Base-by-base conservation (phyloP, 148 eudicot genomes). In the Dysphania ambrosioides region DNA sequence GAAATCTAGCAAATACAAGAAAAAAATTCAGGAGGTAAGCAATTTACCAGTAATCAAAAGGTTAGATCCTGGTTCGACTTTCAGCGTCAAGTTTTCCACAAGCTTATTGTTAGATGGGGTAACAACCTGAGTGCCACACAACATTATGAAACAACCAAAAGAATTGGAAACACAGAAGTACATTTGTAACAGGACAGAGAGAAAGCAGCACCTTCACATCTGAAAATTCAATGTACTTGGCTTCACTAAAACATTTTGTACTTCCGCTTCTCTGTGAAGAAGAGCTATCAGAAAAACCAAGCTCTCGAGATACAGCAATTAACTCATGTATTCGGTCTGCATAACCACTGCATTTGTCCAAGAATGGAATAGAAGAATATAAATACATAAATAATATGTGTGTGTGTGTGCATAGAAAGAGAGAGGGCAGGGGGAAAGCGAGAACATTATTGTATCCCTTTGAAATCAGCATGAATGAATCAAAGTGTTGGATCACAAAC, bases 261-360 rank as follows among this genome's bases (percentile, higher is more conserved):
- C 80, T 87, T 85, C 92, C 93, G 74, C 80, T 91, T 84, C 83
- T 82, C 72, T 72, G 90, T 41, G 85, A 79, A 74, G 86, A 87
- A 74, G 91, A 84, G 59, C 75, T 49, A 77, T 90, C 97, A 44
- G 78, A 88, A 70, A 51, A 66, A 68, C 92, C 84, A 78, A 96
- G 82, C 77, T 95, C 98, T 72, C 91, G 84, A 63, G 98, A 90
- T 75, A 92, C 81, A 36, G 80, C 80, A 89, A 95, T 82, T 78
- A 95, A 85, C 79, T 96, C 99, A 77, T 96, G 99, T 55, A 96
- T 96, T 44, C 99, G 94, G 79, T 90, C 99, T 9, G 99, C 99
- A 81, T 92, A 96, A 64, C 99, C 99, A 85, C 99, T 96, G 91
- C 85, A 75, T 72, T 72, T 58, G 60, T 44, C 60, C 65, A 77